A percentile compares a stretch with the other conserved stretches of the same genome.
Evolutionary conservation across 2,329 filamentous ascomycete species (phyloP).

Genomic region (Penicillium digitatum): DNA sequence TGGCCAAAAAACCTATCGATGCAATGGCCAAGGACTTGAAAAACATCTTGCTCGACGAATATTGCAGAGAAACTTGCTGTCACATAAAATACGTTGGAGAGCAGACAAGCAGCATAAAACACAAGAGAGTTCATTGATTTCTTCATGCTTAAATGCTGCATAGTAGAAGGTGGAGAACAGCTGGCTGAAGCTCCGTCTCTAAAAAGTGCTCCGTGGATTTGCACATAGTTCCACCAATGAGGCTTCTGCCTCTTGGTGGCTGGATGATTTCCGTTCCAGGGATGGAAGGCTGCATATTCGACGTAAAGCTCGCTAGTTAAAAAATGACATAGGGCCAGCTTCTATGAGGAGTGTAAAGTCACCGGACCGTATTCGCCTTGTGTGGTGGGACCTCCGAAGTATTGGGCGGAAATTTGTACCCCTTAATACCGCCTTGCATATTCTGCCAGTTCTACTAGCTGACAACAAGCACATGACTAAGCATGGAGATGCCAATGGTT

Average conservation of each 20-base stretch:
- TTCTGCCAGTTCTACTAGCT: too few species aligned
- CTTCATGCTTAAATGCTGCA: constrained; percentile 7
- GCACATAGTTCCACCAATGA: constrained; percentile 16
- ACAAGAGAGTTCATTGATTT: not conserved
- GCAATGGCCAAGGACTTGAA: constrained; percentile 16
- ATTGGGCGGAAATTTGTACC: too few species aligned
- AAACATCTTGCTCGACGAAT: constrained; percentile 13
- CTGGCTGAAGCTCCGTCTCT: not conserved
- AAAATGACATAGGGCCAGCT: not conserved
- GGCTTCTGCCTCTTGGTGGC: not conserved
- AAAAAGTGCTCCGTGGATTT: not conserved
- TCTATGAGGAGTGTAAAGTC: not conserved
- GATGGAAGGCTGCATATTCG: not conserved
- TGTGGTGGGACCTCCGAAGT: too few species aligned
- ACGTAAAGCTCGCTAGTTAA: not conserved
- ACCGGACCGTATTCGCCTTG: not conserved
- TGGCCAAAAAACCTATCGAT: constrained; percentile 20
- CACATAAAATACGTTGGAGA: not conserved
- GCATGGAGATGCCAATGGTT: too few species aligned
- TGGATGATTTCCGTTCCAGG: not conserved
- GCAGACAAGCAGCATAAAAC: not conserved
- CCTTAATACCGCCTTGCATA: too few species aligned
- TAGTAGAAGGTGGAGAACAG: constrained; percentile 14
- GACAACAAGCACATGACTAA: too few species aligned
- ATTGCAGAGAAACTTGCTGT: not conserved